phyloP scores from a whole-genome alignment of 306 rosid genomes.

The Vigna radiata region DNA sequence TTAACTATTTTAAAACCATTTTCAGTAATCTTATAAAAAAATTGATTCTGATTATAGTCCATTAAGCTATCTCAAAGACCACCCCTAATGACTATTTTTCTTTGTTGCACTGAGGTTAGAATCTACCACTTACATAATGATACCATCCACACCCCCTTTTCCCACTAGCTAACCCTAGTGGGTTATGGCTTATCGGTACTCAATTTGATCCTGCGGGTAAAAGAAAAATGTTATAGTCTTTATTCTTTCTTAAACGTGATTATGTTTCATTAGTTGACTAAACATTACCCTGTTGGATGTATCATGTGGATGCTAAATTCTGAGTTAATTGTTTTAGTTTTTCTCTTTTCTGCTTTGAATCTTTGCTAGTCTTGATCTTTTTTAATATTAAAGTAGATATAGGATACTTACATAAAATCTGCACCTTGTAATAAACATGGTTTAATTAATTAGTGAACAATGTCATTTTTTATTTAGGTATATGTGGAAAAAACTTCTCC shows the following conservation, averaged over 20 bases:
- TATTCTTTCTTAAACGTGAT: conserved; percentile 4
- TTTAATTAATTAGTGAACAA: background rate
- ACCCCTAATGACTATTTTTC: background rate
- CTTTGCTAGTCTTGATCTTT: background rate
- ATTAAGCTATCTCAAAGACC: too few relatives aligned
- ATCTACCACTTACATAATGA: too few relatives aligned
- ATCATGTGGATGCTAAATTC: conserved; percentile 21
- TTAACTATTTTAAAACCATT: too few relatives aligned
- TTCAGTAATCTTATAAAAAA: too few relatives aligned
- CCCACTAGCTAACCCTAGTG: too few relatives aligned
- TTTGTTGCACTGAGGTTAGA: too few relatives aligned
- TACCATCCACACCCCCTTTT: too few relatives aligned
- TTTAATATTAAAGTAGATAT: background rate
- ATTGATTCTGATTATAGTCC: too few relatives aligned
- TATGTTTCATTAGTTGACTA: conserved; percentile 20
- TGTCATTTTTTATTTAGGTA: background rate
- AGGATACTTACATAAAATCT: background rate
- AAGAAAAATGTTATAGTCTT: background rate
- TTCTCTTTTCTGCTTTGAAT: background rate
- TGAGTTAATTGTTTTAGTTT: conserved; percentile 5
- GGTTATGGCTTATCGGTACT: too few relatives aligned
- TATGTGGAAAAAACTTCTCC: background rate
- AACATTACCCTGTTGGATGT: background rate
- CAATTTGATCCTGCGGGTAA: background rate
- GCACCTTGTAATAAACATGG: conserved; percentile 3